These are phyloP conservation scores for Chaetomium cochliodes DNA, from an alignment of 495 filamentous ascomycete species.

Conservation along the genomic window DNA sequence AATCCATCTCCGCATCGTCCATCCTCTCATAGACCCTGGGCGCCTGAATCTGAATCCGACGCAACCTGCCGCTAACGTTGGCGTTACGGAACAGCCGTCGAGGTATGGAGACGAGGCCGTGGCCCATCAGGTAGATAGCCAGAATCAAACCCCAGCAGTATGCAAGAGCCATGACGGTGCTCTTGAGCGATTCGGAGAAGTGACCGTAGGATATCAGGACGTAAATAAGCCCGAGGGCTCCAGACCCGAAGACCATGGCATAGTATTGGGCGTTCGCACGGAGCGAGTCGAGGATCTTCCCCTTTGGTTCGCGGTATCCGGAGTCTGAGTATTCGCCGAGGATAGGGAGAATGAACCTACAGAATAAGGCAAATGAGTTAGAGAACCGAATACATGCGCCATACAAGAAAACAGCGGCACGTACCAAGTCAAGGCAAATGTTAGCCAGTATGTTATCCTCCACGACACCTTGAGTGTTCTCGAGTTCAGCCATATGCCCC, in stretches of 20 bases:
- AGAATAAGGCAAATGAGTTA: constrained; percentile 7
- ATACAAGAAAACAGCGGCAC: constrained; percentile 19
- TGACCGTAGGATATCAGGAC: constrained; percentile 72
- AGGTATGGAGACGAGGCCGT: constrained; percentile 89
- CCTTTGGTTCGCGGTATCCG: constrained; percentile 82
- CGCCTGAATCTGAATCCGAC: constrained; percentile 72
- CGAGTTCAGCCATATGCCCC: constrained; percentile 64
- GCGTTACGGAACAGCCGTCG: constrained; percentile 74
- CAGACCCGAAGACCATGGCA: constrained; percentile 69
- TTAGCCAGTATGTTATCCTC: constrained; percentile 95
- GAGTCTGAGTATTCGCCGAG: constrained; percentile 92
- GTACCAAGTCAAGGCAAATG: constrained; percentile 90
- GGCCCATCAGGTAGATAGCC: constrained; percentile 96
- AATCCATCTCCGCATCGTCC: constrained; percentile 75
- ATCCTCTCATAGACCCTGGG: constrained; percentile 82
- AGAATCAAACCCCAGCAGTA: constrained; percentile 90
- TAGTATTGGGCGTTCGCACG: constrained; percentile 86
- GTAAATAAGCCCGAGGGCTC: constrained; percentile 73
- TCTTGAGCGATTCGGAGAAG: constrained; percentile 62
- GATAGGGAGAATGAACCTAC: constrained; percentile 85
- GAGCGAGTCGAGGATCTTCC: constrained; percentile 76
- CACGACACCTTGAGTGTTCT: constrained; percentile 75
- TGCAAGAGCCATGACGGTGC: constrained; percentile 83
- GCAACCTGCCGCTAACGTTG: constrained; percentile 66
- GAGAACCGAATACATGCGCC: background rate